Base-by-base conservation (phyloP, 495 filamentous ascomycete species). In the Annulohypoxylon nitens region DNA sequence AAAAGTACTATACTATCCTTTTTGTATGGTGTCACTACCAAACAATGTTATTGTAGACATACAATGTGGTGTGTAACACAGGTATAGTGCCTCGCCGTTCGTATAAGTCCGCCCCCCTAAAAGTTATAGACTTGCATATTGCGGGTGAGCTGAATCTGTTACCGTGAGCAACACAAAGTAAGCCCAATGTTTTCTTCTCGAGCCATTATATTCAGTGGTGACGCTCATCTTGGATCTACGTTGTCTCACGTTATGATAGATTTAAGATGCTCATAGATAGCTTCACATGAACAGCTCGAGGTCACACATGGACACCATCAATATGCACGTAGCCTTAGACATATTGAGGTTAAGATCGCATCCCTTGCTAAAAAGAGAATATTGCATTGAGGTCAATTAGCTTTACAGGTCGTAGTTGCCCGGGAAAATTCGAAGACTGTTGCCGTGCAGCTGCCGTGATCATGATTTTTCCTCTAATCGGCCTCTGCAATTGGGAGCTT, bases 371-470 rank as follows among this genome's bases (percentile, higher is more conserved):
- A 20, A 18, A 18, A 20, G 43, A 47, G 43, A 20, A 51, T 10
- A 11, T 9, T 23, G n/a, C 7, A 50, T 50, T 23, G 36, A 10
- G 30, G 5, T 30, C 30, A 39, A 39, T 50, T 23, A 23, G 14
- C 45, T 23, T 3, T 12, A 9, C 23, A 51, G 12, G 7, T 51
- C 18, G 48, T 26, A 47, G 43, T 47, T 47, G 43, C 43, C n/a
- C 4, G 18, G 23, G 48, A 23, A 51, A 51, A 25, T 50, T 51
- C 4, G 25, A 51, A 25, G 23, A 26, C 10, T 26, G 48, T 51
- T 51, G 23, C 48, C 6, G 25, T 26, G 48, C 20, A 25, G 48
- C 20, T 51, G 23, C 48, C 43, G 43, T 51, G 48, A 51, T 51
- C 2, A 4, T 26, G 20, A 26, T 51, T 47, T 16, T 47, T 47